Evolutionary conservation across 768 basidiomycete species (phyloP).

Genomic region (Agrocybe pediades): DNA sequence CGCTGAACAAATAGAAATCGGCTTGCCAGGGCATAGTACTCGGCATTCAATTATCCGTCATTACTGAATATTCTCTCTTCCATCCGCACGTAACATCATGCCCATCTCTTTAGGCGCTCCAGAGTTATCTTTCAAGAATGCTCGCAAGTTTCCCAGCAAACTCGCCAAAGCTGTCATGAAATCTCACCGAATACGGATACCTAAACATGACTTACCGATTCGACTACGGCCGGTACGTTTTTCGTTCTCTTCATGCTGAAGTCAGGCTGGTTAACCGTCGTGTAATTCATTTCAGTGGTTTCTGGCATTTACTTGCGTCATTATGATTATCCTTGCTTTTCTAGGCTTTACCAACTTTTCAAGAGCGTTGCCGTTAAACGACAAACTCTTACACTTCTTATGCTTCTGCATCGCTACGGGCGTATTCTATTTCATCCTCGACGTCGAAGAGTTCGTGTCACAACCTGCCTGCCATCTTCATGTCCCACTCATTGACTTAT

Average conservation of each 20-base stretch:
- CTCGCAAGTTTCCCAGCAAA: slow-evolving; percentile 41
- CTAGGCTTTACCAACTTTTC: slow-evolving; percentile 78
- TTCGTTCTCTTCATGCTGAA: neutral
- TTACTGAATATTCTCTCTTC: too few species aligned
- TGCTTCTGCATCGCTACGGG: slow-evolving; percentile 76
- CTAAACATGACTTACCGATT: slow-evolving; percentile 70
- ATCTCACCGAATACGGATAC: slow-evolving; percentile 62
- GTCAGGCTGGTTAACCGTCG: neutral
- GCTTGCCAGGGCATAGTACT: neutral
- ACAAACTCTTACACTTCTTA: slow-evolving; percentile 79
- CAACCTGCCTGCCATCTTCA: neutral
- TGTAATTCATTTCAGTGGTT: slow-evolving; percentile 67
- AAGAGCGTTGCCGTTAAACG: slow-evolving; percentile 66
- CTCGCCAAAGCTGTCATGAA: slow-evolving; percentile 68
- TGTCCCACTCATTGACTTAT: neutral
- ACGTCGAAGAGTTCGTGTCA: slow-evolving; percentile 78
- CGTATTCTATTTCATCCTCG: slow-evolving; percentile 86
- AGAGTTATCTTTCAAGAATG: neutral
- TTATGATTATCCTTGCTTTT: slow-evolving; percentile 72
- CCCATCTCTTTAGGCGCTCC: neutral
- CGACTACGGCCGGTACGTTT: slow-evolving; percentile 66
- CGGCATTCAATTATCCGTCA: too few species aligned
- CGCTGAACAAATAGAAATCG: neutral
- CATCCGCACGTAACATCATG: neutral
- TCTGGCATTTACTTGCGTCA: slow-evolving; percentile 62